Percentiles rank a stretch among this genome's conserved stretches.
Evolutionary conservation across 257 asterid genomes (phyloP).

Genomic region (Euphrasia confusa): DNA sequence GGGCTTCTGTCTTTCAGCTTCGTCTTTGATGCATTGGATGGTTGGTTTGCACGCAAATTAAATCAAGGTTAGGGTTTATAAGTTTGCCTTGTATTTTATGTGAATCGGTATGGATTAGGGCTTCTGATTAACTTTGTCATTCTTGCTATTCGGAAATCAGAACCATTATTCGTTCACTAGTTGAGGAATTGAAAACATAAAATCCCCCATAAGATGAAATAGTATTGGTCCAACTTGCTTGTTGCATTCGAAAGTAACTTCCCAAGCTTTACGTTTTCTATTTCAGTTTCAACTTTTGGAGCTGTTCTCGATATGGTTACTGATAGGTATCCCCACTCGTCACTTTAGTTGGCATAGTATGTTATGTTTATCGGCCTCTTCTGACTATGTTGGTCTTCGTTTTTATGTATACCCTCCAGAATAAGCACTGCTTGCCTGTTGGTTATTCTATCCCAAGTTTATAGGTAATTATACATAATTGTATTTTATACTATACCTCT

Average conservation of each 20-base stretch:
- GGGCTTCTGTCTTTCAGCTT: conserved; percentile 47
- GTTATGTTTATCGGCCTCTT: not conserved
- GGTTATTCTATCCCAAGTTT: conserved; percentile 95
- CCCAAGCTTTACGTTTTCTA: conserved; percentile 23
- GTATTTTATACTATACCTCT: not conserved
- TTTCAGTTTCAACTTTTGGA: conserved; percentile 92
- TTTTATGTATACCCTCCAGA: conserved; percentile 41
- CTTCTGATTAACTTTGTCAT: not conserved
- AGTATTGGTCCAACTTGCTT: conserved; percentile 21
- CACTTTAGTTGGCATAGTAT: conserved; percentile 2
- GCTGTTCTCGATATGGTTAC: conserved; percentile 98
- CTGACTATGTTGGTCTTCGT: conserved; percentile 21
- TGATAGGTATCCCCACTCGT: conserved; percentile 60
- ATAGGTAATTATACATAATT: conserved; percentile 46
- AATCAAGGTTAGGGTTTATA: conserved; percentile 73
- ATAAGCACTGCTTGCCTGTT: conserved; percentile 95
- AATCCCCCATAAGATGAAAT: conserved; percentile 19
- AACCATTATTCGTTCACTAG: not conserved
- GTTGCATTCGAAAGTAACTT: conserved; percentile 17
- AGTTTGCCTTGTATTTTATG: not conserved
- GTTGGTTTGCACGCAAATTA: conserved; percentile 94
- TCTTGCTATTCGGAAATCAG: not conserved
- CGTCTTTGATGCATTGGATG: conserved; percentile 96
- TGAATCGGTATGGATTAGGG: conserved; percentile 15
- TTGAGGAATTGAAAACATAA: conserved; percentile 8